A percentile compares a stretch with the other conserved stretches of the same genome.
Evolutionary conservation across 495 filamentous ascomycete genomes (phyloP).

Genomic region (Xeromyces bisporus): DNA sequence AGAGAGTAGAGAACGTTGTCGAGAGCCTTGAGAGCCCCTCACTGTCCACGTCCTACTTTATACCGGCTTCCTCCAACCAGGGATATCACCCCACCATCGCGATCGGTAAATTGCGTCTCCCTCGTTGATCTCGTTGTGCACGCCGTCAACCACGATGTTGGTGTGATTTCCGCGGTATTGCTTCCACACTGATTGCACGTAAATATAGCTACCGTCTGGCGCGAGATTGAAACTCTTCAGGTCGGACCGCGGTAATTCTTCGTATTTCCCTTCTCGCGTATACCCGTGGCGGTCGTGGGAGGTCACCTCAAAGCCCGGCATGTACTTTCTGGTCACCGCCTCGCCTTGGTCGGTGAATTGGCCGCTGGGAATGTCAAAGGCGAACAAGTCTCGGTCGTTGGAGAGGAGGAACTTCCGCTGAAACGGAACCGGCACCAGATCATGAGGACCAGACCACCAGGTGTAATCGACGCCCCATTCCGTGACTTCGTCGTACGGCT

Average conservation of each 20-base stretch:
- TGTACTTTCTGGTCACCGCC: slow-evolving; percentile 9
- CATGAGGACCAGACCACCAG: slow-evolving; percentile 16
- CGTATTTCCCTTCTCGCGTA: slow-evolving; percentile 7
- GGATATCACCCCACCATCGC: slow-evolving; percentile 14
- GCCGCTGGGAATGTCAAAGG: slow-evolving; percentile 10
- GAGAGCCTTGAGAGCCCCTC: too few species aligned
- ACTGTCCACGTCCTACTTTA: too few species aligned
- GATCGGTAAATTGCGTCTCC: slow-evolving; percentile 17
- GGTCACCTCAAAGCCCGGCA: slow-evolving; percentile 14
- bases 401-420: slow-evolving; percentile 13
- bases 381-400: slow-evolving; percentile 11
- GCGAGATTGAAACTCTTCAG: slow-evolving; percentile 16
- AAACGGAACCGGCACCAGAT: slow-evolving; percentile 15
- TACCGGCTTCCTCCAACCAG: slow-evolving; percentile 13
- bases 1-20: too few species aligned
- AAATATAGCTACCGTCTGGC: slow-evolving; percentile 12
- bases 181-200: slow-evolving; percentile 13
- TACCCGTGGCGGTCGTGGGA: slow-evolving; percentile 11
- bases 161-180: slow-evolving; percentile 11
- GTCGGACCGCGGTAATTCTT: slow-evolving; percentile 13
- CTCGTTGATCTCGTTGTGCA: slow-evolving; percentile 7
- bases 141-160: slow-evolving; percentile 11
- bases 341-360: slow-evolving; percentile 5
- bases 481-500: slow-evolving; percentile 6
- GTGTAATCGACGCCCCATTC: slow-evolving; percentile 14